Base-by-base conservation (phyloP, 148 eudicot genomes). In the Mesembryanthemum crystallinum region DNA sequence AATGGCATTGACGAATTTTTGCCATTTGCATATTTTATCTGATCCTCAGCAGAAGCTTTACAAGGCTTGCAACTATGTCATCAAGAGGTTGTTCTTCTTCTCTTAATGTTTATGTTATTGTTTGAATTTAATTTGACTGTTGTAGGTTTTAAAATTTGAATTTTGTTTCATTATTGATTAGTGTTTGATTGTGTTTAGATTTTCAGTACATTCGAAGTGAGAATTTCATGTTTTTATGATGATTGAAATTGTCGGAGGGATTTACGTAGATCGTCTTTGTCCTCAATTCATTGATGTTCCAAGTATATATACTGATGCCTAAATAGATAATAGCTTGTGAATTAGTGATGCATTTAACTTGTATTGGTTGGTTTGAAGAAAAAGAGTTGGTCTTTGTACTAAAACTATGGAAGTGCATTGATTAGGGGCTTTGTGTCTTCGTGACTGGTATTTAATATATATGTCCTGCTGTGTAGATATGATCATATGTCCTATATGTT, bases 41-140 rank as follows among this genome's bases (percentile, higher is more conserved):
- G 92, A 89, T 61, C 79, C 88, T 10, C 75, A 80, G 17, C 92
- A 89, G 73, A 78, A 73, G 73, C 86, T 89, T 67, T 89, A 87
- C 74, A 89, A 87, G 79, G 83, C 88, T 25, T 89, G 92, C 82
- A 77, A 69, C 52, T 85, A 71, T 67, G 83, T 82, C 18, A 80
- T 87, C 69, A 87, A 87, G 65, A 77, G 83, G 90, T 87, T 32
- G 54, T 28, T 37, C 35, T 35, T 29, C 54, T 74, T 33, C 3
- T 35, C 42, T 25, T 49, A 64, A 24, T 49, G 24, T 7, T 14
- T 52, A 47, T 61, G 37, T 24, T 13, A 1, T 25, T 13, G 39
- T 63, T 30, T 60, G 17, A 27, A 37, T 78, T 18, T 51, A 32
- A 47, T 29, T 2, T 27, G 49, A 18, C 47, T 35, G 29, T 49